Percentiles rank a stretch among this genome's conserved stretches.
These are phyloP conservation scores for Schrenkiella parvula DNA, from an alignment of 345 rosid species.

Conservation along the genomic window DNA sequence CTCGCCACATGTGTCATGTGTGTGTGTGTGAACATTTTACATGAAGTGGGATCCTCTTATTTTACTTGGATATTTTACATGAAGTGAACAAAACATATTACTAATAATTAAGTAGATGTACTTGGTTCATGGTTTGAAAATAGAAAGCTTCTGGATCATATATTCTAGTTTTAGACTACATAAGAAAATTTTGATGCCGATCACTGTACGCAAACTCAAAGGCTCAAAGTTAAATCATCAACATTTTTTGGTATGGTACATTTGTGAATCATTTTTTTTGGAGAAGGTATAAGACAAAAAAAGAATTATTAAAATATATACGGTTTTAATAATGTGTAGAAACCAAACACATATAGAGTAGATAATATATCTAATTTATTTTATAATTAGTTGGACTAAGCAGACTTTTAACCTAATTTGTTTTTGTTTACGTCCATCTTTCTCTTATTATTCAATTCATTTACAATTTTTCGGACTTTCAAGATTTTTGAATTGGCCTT, in stretches of 20 bases:
- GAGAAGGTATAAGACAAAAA: too few relatives aligned
- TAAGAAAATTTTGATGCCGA: background rate
- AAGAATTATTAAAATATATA: background rate
- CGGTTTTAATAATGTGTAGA: background rate
- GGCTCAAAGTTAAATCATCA: background rate
- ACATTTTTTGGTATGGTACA: too few relatives aligned
- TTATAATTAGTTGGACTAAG: background rate
- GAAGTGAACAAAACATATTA: too few relatives aligned
- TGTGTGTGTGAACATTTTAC: conserved; percentile 14
- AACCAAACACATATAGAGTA: background rate
- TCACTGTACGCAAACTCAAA: too few relatives aligned
- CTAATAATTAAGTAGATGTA: too few relatives aligned
- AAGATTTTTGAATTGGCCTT: background rate
- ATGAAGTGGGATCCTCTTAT: background rate
- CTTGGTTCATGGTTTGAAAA: too few relatives aligned
- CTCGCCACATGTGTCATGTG: background rate
- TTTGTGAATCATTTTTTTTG: too few relatives aligned
- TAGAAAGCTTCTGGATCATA: background rate
- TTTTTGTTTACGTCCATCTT: background rate
- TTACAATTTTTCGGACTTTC: background rate
- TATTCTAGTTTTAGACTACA: background rate
- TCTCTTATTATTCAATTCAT: background rate
- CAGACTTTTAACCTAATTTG: conserved; percentile 5
- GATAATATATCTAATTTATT: background rate
- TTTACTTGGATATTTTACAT: too few relatives aligned